Evolutionary conservation across 169 alveolate genomes (phyloP).

Genomic region (Plasmodium ovale): DNA sequence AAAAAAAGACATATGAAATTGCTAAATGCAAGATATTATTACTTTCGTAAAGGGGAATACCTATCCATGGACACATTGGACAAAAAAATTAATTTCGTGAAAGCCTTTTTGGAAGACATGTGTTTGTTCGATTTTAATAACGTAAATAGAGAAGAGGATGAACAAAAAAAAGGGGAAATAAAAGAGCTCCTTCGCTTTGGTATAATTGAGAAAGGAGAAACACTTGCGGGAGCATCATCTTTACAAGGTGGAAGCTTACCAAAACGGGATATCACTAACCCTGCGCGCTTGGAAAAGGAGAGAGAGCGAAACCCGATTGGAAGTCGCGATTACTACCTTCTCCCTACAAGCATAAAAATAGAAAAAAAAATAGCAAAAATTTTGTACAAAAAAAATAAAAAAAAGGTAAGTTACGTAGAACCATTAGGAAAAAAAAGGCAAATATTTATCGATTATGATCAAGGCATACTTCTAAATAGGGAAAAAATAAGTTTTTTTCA

Average conservation of each 20-base stretch:
- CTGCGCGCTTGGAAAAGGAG: background rate
- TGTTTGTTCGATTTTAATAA: constrained; percentile 27
- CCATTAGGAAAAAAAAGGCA: constrained; percentile 61
- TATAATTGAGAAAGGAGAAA: background rate
- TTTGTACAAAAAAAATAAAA: constrained; percentile 3
- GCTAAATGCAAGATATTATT: constrained; percentile 25
- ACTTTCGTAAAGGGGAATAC: constrained; percentile 8
- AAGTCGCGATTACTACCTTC: constrained; percentile 20
- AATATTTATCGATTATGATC: constrained; percentile 42
- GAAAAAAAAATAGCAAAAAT: constrained; percentile 46
- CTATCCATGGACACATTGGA: constrained; percentile 9
- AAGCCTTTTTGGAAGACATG: constrained; percentile 3
- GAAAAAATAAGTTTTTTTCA: background rate
- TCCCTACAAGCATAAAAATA: constrained; percentile 33
- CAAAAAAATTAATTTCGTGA: constrained; percentile 29
- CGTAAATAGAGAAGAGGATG: background rate
- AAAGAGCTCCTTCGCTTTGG: background rate
- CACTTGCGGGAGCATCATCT: background rate
- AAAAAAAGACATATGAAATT: constrained; percentile 56
- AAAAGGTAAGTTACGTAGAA: constrained; percentile 20
- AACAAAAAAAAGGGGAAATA: constrained; percentile 13
- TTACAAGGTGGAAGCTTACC: background rate
- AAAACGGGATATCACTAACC: background rate
- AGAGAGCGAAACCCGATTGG: background rate
- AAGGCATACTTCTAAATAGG: constrained; percentile 13